Base-by-base conservation (phyloP, 1,284 basidiomycete genomes). In the Apiotrichum sp. region DNA sequence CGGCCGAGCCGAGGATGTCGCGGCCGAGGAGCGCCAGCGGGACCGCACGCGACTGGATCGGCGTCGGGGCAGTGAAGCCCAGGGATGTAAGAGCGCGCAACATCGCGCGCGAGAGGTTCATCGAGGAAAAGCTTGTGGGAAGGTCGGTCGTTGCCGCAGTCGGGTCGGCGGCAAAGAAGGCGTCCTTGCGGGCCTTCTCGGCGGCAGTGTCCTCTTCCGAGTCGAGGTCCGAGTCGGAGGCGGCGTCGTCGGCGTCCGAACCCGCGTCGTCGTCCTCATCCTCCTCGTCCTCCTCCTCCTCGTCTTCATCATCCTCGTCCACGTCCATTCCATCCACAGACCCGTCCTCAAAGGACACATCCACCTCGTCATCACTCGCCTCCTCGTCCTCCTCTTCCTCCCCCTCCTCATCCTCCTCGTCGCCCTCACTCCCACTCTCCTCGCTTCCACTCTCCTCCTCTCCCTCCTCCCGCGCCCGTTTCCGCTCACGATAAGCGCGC, bases 1-100 rank as follows among this genome's bases (percentile, higher is more conserved):
- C 89, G 22, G 95, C 93, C 58, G 85, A 88, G 42, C 93, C 95
- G 51, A 98, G 92, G 41, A 98, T 83, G 73, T 98, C 93, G 69
- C 96, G 93, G 52, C 95, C 95, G 14, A 93, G 78, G 13, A 98
- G 82, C 32, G 91, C 93, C 46, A 93, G 85, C 10, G 93, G 93
- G 50, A 98, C 91, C 6, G 93, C 87, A 47, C 89, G 86, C 1
- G 88, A 84, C 77, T 98, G 93, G 53, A 98, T 98, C 1, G 95
- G 95, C 1, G 96, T 99, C 4, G 96, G 96, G 35, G 83, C 85
- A 50, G 82, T 77, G 72, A 96, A 92, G 38, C 85, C 84, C 42
- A 98, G 81, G 2, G 86, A 81, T 7, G 87, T 86, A 53, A 98
- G 80, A 4, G 89, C 88, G 66, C 92, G 90, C 48, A 93, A 81